Evolutionary conservation across 805 yeast genomes (phyloP).

Genomic region (Candida montana): DNA sequence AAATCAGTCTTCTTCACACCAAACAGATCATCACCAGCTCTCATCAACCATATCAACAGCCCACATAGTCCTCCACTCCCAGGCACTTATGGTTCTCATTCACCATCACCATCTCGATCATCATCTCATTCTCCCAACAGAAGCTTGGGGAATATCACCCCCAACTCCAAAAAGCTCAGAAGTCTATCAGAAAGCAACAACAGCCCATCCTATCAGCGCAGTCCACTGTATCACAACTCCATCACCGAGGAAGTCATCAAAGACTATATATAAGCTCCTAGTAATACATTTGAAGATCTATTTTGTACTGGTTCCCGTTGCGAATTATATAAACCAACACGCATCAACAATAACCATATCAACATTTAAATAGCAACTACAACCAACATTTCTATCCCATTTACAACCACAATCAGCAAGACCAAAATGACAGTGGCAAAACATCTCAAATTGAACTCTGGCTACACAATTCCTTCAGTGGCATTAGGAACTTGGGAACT

Average conservation of each 20-base stretch:
- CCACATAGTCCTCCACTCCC: neutral
- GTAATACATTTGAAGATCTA: no score
- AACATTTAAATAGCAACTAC: no score
- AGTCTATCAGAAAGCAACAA: neutral
- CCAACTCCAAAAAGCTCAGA: neutral
- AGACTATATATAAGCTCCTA: neutral
- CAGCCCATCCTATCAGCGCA: neutral
- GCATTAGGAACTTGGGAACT: constrained; percentile 52
- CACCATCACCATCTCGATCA: neutral
- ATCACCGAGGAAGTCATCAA: neutral
- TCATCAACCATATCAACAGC: neutral
- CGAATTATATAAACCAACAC: no score
- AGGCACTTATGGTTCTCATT: no score
- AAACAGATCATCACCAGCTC: neutral
- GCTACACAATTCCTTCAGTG: constrained; percentile 48
- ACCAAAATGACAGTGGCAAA: constrained; percentile 10
- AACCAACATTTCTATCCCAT: no score
- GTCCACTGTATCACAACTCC: neutral
- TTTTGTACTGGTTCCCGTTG: no score
- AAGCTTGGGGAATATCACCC: neutral
- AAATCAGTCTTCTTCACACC: neutral
- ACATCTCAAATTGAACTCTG: constrained; percentile 40
- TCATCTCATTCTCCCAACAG: no score
- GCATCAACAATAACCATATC: no score
- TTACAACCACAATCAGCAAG: no score